phyloP scores from a whole-genome alignment of 2,329 filamentous ascomycete species.

The Pyrenophora graminea region DNA sequence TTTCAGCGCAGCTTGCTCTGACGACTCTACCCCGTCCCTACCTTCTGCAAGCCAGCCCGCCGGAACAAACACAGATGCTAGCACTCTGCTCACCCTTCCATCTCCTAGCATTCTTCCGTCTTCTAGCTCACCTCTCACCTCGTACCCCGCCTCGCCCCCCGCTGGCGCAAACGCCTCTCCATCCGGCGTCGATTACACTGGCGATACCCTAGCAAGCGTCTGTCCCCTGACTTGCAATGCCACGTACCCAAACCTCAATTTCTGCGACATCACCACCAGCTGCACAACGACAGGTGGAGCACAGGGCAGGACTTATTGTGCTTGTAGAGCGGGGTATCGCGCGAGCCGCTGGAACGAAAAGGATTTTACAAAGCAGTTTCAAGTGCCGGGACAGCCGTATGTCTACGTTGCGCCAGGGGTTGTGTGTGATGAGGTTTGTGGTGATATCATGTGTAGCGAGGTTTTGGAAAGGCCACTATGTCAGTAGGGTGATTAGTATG shows the following conservation, averaged over 20 bases:
- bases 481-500: conserved; percentile 6
- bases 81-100: too few relatives aligned
- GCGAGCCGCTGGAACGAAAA: conserved; percentile 24
- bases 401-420: conserved; percentile 28
- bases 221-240: conserved; percentile 34
- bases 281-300: conserved; percentile 27
- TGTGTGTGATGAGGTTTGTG: conserved; percentile 30
- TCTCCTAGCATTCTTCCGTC: too few relatives aligned
- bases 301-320: conserved; percentile 31
- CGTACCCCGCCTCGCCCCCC: neutral
- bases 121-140: too few relatives aligned
- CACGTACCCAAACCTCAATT: conserved; percentile 28
- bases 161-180: conserved; percentile 16
- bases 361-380: conserved; percentile 37
- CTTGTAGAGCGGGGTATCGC: conserved; percentile 34
- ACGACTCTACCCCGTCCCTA: too few relatives aligned
- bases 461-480: conserved; percentile 30
- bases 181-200: conserved; percentile 17
- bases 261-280: conserved; percentile 31
- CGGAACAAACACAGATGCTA: neutral
- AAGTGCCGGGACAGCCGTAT: conserved; percentile 29
- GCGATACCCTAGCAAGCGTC: conserved; percentile 22
- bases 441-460: conserved; percentile 26
- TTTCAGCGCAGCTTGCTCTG: too few relatives aligned
- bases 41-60: too few relatives aligned